Base-by-base conservation (phyloP, 1,139 yeast species). In the Arxiozyma telluris region DNA sequence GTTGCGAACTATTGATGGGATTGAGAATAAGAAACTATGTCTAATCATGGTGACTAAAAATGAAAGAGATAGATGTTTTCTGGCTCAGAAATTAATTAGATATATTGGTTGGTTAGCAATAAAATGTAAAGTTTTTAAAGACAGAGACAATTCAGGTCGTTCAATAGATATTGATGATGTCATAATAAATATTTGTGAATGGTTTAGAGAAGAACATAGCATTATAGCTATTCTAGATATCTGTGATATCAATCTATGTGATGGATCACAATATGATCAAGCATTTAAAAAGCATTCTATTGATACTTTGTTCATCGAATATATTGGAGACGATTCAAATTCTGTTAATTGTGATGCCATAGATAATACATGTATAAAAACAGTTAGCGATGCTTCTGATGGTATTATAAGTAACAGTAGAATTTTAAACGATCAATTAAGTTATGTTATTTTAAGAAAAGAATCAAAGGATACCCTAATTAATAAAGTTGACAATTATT, bases 181-280 rank as follows among this genome's bases (percentile, higher is more conserved):
- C 12, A 46, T 30, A 7, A n/a, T 27, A 18, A 96, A 89, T 62
- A 87, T 93, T 87, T 78, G 89, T 79, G 73, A 78, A 50, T 93
- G 98, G 98, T 89, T 88, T 65, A 42, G 42, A 44, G 82, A 84
- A 41, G 90, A 86, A 57, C 78, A 82, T 54, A 96, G 96, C 7
- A 87, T 84, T 46, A 98, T 93, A 46, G 97, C 96, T 0, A 87
- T 93, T 17, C 77, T 90, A 58, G 98, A 93, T 71, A 97, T 93
- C 39, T 84, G 93, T 9, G 86, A 87, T 67, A 81, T 87, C 44
- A 84, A 96, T 5, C 74, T 79, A 58, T 79, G 76, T 53, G 78
- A 96, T 62, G 77, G 98, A 59, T 76, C 76, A 39, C 76, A 81
- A 76, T 80, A 91, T 54, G 74, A 82, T 55, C 75, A 78, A 59